A percentile compares a stretch with the other conserved stretches of the same genome.
These are phyloP conservation scores for Xylaria curta DNA, from an alignment of 495 filamentous ascomycete species.

Conservation along the genomic window DNA sequence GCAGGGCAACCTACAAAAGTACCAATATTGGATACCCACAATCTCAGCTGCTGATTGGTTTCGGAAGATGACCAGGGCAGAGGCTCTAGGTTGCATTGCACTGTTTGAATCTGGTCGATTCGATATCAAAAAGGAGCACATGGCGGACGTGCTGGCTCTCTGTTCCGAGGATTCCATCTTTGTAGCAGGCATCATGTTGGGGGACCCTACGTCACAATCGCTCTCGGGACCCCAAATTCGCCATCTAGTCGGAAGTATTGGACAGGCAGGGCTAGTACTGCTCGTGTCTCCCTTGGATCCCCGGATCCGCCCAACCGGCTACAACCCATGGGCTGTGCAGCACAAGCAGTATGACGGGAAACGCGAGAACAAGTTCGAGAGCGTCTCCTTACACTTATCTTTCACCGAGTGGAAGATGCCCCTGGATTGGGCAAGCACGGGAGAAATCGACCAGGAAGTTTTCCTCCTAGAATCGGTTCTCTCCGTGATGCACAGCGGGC, in stretches of 20 bases:
- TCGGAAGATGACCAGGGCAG: background rate
- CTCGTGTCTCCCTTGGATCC: background rate
- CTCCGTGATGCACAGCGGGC: constrained; percentile 40
- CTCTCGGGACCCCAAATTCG: background rate
- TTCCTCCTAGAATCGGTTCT: constrained; percentile 43
- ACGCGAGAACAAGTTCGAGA: constrained; percentile 37
- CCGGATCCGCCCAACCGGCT: background rate
- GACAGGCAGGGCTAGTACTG: background rate
- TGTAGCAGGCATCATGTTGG: constrained; percentile 36
- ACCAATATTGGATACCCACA: background rate
- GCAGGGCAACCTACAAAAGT: background rate
- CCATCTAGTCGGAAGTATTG: background rate
- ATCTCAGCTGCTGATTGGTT: background rate
- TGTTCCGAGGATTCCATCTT: constrained; percentile 40
- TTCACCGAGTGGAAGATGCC: constrained; percentile 23
- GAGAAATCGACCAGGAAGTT: constrained; percentile 34
- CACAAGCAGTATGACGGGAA: background rate
- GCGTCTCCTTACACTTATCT: constrained; percentile 47
- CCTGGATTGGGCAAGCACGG: constrained; percentile 29
- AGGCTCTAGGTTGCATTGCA: constrained; percentile 40
- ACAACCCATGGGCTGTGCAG: background rate
- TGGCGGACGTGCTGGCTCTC: constrained; percentile 9
- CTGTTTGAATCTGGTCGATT: constrained; percentile 42
- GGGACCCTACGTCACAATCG: constrained; percentile 35
- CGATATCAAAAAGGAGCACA: constrained; percentile 31